Evolutionary conservation across 352 stramenopile genomes (phyloP).

Genomic region (Phytopythium ostracodes): DNA sequence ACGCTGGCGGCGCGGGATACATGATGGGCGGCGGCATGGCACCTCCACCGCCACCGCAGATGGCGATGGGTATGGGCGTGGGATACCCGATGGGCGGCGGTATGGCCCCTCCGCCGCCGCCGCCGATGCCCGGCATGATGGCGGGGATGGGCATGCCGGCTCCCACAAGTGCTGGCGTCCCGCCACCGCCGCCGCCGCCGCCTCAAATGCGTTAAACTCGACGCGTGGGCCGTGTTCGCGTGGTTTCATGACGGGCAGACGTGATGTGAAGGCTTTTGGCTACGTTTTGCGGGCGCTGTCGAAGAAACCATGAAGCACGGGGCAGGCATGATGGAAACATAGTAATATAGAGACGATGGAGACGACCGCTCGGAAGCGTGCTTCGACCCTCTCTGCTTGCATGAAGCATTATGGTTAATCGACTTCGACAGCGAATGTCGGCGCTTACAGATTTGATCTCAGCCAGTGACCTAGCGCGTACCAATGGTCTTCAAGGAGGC

Average conservation of each 20-base stretch:
- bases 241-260: not conserved
- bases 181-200: conserved; percentile 46
- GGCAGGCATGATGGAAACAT: not conserved
- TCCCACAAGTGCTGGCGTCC: conserved; percentile 12
- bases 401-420: not conserved
- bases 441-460: no score
- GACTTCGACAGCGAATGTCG: no score
- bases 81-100: conserved; percentile 18
- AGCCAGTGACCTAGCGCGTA: no score
- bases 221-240: not conserved
- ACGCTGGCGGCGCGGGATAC: conserved; percentile 20
- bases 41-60: conserved; percentile 24
- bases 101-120: conserved; percentile 22
- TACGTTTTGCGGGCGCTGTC: no score
- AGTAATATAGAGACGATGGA: conserved; percentile 1
- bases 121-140: conserved; percentile 29
- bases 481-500: no score
- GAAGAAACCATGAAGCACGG: no score
- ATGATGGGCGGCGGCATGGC: conserved; percentile 44
- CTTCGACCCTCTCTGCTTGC: not conserved
- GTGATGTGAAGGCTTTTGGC: no score
- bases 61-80: conserved; percentile 36
- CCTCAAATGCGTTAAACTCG: conserved; percentile 15
- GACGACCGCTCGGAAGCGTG: not conserved
- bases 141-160: conserved; percentile 14